These are phyloP conservation scores for Teratosphaeria zuluensis DNA, from an alignment of 2,329 filamentous ascomycete species.

Conservation along the genomic window DNA sequence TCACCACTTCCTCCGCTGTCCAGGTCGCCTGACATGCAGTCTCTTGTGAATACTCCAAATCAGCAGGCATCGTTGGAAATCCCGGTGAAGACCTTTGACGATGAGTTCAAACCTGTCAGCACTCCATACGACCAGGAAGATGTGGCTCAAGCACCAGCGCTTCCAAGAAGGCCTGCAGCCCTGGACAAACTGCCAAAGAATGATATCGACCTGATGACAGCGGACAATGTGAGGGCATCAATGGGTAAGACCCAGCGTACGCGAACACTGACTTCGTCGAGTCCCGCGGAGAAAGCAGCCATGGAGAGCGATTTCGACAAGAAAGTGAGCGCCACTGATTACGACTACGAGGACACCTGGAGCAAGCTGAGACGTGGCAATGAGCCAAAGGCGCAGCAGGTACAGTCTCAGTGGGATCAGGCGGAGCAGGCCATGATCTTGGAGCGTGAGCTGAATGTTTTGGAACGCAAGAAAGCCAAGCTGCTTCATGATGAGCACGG, in stretches of 20 bases:
- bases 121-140: not conserved
- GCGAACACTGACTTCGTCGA: not conserved
- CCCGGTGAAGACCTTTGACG: conserved; percentile 8
- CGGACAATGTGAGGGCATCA: conserved; percentile 32
- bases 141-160: not conserved
- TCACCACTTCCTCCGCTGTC: not conserved
- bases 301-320: conserved; percentile 3
- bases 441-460: not conserved
- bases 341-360: conserved; percentile 7
- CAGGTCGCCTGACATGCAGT: conserved; percentile 4
- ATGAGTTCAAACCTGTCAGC: not conserved
- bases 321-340: conserved; percentile 3
- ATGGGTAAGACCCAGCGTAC: conserved; percentile 25
- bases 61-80: conserved; percentile 3
- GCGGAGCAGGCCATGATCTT: conserved; percentile 6
- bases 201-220: conserved; percentile 34
- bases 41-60: conserved; percentile 5
- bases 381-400: not conserved
- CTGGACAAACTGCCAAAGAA: conserved; percentile 26
- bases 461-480: not conserved
- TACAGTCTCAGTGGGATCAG: conserved; percentile 6
- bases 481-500: conserved; percentile 3
- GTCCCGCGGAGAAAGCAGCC: conserved; percentile 2
- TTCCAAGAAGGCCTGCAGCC: conserved; percentile 10
- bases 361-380: not conserved